Evolutionary conservation across 1,284 basidiomycete genomes (phyloP).

Genomic region (Apiotrichum siamense): DNA sequence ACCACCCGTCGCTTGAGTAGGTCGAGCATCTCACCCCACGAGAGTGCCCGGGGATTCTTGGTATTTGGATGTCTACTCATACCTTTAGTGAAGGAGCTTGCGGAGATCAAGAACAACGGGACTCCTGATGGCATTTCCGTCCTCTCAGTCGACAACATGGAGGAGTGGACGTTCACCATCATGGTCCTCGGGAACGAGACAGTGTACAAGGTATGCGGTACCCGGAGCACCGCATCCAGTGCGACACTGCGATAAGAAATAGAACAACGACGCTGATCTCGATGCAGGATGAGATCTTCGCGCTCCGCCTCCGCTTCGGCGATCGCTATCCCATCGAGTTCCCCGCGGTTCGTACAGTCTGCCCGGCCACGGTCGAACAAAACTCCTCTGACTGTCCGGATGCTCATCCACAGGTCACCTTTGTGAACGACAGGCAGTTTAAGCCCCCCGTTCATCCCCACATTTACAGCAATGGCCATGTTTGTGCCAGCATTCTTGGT

Average conservation of each 20-base stretch:
- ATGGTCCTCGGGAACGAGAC: slow-evolving; percentile 43
- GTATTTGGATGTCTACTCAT: neutral
- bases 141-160: slow-evolving; percentile 29
- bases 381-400: neutral
- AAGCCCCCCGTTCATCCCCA: slow-evolving; percentile 46
- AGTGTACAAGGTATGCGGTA: slow-evolving; percentile 28
- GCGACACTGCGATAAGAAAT: neutral
- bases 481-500: slow-evolving; percentile 47
- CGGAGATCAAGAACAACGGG: slow-evolving; percentile 39
- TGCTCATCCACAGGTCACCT: slow-evolving; percentile 38
- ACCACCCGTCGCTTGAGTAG: neutral
- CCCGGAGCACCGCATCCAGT: no score
- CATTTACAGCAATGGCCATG: slow-evolving; percentile 47
- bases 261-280: neutral
- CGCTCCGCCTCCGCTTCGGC: slow-evolving; percentile 38
- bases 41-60: neutral
- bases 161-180: slow-evolving; percentile 40
- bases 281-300: slow-evolving; percentile 42
- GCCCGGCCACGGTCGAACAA: no score
- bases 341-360: slow-evolving; percentile 38
- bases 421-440: slow-evolving; percentile 32
- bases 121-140: slow-evolving; percentile 39
- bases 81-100: slow-evolving; percentile 42
- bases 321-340: slow-evolving; percentile 45
- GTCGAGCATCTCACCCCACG: no score